These are phyloP conservation scores for Macrolepiota dolichaula DNA, from an alignment of 768 basidiomycete species.

Conservation along the genomic window DNA sequence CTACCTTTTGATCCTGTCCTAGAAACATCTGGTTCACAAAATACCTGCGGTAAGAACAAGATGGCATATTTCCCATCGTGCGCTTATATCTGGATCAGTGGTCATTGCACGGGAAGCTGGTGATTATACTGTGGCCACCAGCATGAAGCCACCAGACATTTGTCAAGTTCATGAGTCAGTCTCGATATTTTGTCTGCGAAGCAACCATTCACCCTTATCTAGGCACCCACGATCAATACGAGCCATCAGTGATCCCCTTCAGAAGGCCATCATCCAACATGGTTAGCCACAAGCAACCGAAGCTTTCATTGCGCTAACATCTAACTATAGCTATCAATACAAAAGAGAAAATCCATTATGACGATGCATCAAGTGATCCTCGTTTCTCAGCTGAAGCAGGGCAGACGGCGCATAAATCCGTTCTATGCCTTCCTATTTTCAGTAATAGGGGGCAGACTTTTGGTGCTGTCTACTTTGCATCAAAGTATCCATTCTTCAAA, in stretches of 20 bases:
- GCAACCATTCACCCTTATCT: not conserved
- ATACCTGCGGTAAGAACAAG: slow-evolving; percentile 44
- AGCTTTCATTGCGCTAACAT: slow-evolving; percentile 1
- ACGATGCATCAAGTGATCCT: slow-evolving; percentile 61
- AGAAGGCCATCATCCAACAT: slow-evolving; percentile 64
- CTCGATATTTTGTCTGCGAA: not conserved
- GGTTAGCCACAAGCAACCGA: slow-evolving; percentile 35
- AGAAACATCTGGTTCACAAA: slow-evolving; percentile 68
- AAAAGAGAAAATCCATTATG: slow-evolving; percentile 57
- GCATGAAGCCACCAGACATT: slow-evolving; percentile 52
- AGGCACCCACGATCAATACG: slow-evolving; percentile 63
- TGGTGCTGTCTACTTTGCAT: slow-evolving; percentile 65
- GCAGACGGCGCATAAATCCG: slow-evolving; percentile 56
- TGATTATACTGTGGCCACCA: slow-evolving; percentile 69
- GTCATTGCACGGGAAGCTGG: slow-evolving; percentile 68
- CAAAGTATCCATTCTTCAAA: slow-evolving; percentile 60
- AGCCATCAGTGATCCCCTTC: slow-evolving; percentile 55
- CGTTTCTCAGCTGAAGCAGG: slow-evolving; percentile 68
- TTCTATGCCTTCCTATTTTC: slow-evolving; percentile 69
- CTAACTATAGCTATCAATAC: slow-evolving; percentile 52
- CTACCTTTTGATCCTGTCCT: not conserved
- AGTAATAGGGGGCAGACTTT: slow-evolving; percentile 76
- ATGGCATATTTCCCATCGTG: not conserved
- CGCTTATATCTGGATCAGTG: slow-evolving; percentile 30
- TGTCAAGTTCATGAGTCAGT: slow-evolving; percentile 72